Evolutionary conservation across 805 yeast genomes (phyloP).

Genomic region (Candida multigemmis): DNA sequence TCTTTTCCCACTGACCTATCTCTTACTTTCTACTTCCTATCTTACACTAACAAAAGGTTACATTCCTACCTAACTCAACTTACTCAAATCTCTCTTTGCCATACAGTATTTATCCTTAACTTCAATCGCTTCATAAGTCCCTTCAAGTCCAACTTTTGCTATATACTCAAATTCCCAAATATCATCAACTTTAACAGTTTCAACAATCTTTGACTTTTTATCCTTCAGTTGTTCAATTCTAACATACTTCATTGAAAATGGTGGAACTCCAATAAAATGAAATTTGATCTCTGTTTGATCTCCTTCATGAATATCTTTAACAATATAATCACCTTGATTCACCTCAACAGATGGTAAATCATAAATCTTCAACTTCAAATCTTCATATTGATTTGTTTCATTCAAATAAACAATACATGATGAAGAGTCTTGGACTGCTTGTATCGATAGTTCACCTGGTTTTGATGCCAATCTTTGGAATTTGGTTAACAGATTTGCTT

Average conservation of each 20-base stretch:
- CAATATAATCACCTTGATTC: conserved; percentile 63
- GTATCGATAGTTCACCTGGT: conserved; percentile 67
- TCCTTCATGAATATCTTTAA: conserved; percentile 87
- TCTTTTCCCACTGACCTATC: too few relatives aligned
- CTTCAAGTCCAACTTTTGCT: conserved; percentile 76
- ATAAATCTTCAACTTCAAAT: conserved; percentile 25
- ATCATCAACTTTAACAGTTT: conserved; percentile 56
- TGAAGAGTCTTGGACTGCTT: conserved; percentile 64
- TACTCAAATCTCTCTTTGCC: conserved; percentile 12
- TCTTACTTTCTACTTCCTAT: too few relatives aligned
- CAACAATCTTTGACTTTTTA: conserved; percentile 23
- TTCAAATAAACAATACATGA: conserved; percentile 59
- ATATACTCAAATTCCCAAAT: conserved; percentile 63
- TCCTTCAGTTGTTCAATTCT: conserved; percentile 38
- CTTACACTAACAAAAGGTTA: too few relatives aligned
- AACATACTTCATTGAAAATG: conserved; percentile 78
- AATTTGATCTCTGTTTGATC: conserved; percentile 86
- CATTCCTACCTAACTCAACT: too few relatives aligned
- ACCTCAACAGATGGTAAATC: conserved; percentile 71
- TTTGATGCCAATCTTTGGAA: conserved; percentile 68
- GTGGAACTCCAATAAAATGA: conserved; percentile 80
- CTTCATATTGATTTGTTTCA: conserved; percentile 19
- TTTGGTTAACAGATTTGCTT: conserved; percentile 39
- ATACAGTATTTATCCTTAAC: conserved; percentile 78
- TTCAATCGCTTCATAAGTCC: conserved; percentile 87